These are phyloP conservation scores for Yarrowia keelungensis DNA, from an alignment of 805 yeast species.

Conservation along the genomic window DNA sequence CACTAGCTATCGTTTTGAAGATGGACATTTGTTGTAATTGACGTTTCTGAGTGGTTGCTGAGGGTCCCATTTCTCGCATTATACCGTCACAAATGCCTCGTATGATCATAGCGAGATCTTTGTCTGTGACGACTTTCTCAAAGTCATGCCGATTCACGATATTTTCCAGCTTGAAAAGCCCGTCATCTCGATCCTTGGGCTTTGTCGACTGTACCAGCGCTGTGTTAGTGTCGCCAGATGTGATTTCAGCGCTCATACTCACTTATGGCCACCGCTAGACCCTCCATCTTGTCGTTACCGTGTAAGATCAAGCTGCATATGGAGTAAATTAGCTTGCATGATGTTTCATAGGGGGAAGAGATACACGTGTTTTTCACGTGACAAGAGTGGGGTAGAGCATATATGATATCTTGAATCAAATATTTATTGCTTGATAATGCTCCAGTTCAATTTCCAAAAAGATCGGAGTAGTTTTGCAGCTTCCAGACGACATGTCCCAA, in stretches of 20 bases:
- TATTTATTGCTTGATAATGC: no score
- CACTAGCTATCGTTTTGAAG: slow-evolving; percentile 13
- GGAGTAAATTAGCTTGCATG: no score
- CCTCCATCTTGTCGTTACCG: slow-evolving; percentile 19
- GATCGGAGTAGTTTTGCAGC: no score
- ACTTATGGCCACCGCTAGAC: slow-evolving; percentile 23
- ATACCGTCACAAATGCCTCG: slow-evolving; percentile 13
- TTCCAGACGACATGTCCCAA: no score
- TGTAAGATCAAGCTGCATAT: no score
- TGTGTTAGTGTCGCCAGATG: background rate
- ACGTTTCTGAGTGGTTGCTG: background rate
- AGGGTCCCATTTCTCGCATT: slow-evolving; percentile 3
- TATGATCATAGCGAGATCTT: slow-evolving; percentile 16
- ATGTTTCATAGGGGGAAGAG: no score
- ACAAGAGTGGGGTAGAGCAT: no score
- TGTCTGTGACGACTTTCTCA: background rate
- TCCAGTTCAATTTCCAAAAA: no score
- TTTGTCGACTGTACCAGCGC: slow-evolving; percentile 28
- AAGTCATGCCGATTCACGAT: slow-evolving; percentile 14
- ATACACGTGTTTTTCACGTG: no score
- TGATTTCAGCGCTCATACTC: background rate
- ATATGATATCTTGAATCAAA: no score
- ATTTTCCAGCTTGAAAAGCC: slow-evolving; percentile 18
- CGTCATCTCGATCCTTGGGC: slow-evolving; percentile 12
- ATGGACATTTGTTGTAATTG: slow-evolving; percentile 1